Evolutionary conservation across 106 monocot species (phyloP), one percentile per base, ranked within the genome.

Genomic region (Dioscorea alata): DNA sequence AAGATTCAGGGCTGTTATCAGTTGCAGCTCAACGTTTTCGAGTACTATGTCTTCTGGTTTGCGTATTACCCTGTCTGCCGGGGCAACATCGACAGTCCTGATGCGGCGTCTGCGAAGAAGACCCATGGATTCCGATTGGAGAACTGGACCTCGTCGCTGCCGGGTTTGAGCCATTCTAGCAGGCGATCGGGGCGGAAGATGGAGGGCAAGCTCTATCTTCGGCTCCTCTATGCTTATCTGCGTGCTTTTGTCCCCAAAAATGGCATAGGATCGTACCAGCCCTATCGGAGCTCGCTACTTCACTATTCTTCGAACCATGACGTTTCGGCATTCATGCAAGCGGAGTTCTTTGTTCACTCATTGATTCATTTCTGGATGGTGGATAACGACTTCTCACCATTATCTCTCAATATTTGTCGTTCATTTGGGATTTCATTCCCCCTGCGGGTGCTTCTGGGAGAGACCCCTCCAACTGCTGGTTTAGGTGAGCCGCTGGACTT

Each of bases 21-120:
- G 77, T 19, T 96, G 12, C 85, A 86, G 75, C 79, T 93, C 18
- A 88, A 82, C 34, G 82, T 83, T 4, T 99, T 90, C 57, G 93
- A 99, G 71, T 99, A 99, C 61, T 93, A 81, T 62, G 74, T 99
- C 50, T 85, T 99, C 60, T 99, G 99, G 99, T 99, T 93, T 60
- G 92, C 87, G 0, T 93, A 99, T 68, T 93, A 85, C 42, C 99
- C 92, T 13, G 81, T 99, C 6, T 93, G 80, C 42, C 65, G 69
- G 20, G 97, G 87, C 23, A 79, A 71, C 49, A 54, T 61, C 23
- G 80, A 79, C 53, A 71, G 21, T 20, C 48, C 70, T 17, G 74
- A 62, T 23, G 20, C 23, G 10, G 57, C 21, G 12, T 23, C 10
- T 32, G 61, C 21, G 9, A 68, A 67, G 33, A 85, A 83, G 73